These are phyloP conservation scores for Nemania diffusa DNA, from an alignment of 2,329 filamentous ascomycete genomes.

Conservation along the genomic window DNA sequence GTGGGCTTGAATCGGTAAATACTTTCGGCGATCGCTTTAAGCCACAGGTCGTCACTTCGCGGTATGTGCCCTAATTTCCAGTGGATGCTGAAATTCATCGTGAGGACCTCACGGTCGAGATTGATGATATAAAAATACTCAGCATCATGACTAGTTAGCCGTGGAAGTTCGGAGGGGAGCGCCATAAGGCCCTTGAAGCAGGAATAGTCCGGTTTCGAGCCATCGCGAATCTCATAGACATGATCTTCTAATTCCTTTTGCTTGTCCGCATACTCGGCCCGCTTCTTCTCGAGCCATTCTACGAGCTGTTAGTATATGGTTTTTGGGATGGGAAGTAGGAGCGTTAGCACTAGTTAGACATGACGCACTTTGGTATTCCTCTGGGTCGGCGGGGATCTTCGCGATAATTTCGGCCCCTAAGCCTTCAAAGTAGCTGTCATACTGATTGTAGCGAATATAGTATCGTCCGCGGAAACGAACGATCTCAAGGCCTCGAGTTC, in stretches of 20 bases:
- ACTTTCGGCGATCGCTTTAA: background rate
- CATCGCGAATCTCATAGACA: constrained; percentile 17
- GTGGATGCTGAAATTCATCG: constrained; percentile 6
- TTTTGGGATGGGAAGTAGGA: background rate
- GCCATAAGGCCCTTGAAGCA: background rate
- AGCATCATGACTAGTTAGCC: background rate
- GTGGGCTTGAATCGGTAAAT: background rate
- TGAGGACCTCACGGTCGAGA: constrained; percentile 20
- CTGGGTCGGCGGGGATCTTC: constrained; percentile 3
- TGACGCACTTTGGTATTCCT: background rate
- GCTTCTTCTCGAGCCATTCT: constrained; percentile 18
- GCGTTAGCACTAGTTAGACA: background rate
- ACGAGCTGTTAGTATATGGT: background rate
- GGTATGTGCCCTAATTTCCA: constrained; percentile 16
- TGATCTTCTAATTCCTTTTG: background rate
- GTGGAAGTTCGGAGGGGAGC: constrained; percentile 17
- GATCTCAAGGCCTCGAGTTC: background rate
- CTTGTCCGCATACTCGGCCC: constrained; percentile 9
- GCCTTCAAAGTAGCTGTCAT: background rate
- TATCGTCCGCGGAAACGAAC: constrained; percentile 4
- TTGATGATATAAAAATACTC: constrained; percentile 18
- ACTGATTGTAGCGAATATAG: background rate
- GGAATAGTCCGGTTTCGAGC: background rate
- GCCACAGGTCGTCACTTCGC: background rate
- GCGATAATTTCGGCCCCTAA: constrained; percentile 1